Evolutionary conservation across 352 stramenopile genomes (phyloP).

Genomic region (Plasmopara muralis): DNA sequence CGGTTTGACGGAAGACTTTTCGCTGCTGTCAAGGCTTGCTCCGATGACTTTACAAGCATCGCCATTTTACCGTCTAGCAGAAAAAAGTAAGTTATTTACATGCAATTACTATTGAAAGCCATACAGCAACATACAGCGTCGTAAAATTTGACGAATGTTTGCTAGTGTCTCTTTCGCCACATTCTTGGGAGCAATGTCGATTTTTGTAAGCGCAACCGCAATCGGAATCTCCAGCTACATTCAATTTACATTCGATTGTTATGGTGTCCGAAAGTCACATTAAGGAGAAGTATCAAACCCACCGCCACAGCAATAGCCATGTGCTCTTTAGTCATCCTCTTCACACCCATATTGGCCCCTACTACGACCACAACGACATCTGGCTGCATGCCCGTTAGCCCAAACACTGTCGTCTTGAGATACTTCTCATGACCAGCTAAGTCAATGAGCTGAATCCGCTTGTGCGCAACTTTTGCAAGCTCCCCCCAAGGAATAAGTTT

Average conservation of each 20-base stretch:
- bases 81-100: neutral
- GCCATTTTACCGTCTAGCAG: constrained; percentile 86
- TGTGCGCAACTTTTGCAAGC: constrained; percentile 68
- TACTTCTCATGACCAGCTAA: constrained; percentile 96
- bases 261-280: neutral
- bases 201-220: constrained; percentile 92
- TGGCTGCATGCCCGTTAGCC: constrained; percentile 94
- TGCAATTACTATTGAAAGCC: neutral
- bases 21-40: constrained; percentile 81
- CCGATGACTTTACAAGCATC: constrained; percentile 87
- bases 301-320: constrained; percentile 88
- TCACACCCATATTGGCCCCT: constrained; percentile 92
- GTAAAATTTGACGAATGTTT: constrained; percentile 82
- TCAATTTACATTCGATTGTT: neutral
- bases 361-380: constrained; percentile 94
- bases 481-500: constrained; percentile 79
- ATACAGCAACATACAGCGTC: constrained; percentile 42
- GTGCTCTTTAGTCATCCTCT: constrained; percentile 93
- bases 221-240: constrained; percentile 86
- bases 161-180: constrained; percentile 89
- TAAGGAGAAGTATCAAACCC: constrained; percentile 1
- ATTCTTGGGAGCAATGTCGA: constrained; percentile 91
- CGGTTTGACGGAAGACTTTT: constrained; percentile 87
- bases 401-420: constrained; percentile 99
- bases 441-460: constrained; percentile 85